Base-by-base conservation (phyloP, 148 eudicot species). In the Bassia scoparia region DNA sequence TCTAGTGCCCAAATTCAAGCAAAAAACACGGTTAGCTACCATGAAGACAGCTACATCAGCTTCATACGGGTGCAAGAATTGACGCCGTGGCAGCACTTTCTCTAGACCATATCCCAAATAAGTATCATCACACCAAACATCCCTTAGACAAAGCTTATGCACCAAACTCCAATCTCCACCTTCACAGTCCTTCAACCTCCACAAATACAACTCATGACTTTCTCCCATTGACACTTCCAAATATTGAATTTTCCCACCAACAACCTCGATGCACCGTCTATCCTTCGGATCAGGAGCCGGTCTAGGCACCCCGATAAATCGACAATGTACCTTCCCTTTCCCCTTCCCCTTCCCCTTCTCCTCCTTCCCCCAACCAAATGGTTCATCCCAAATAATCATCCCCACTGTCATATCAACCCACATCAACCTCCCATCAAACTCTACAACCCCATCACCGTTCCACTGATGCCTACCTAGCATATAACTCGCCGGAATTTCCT, bases 311-410 rank as follows among this genome's bases (percentile, higher is more conserved):
- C 26, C 35, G 17, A 71, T 59, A 59, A 71, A 59, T 35, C 74
- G 27, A 59, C 52, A 38, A 7, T 5, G 35, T 0, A 24, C 66
- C 66, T 21, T 27, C 54, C 30, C 20, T 0, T 41, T 5, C 7
- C 15, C 55, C 52, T 59, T 50, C n/a, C 26, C 2, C 0, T 0
- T 5, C 1, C 30, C 20, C 3, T 41, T 5, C 7, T 10, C 55
- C 52, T 59, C 52, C n/a, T 38, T 5, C 0, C 0, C 4, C 1
- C 38, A 10, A 58, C 24, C 13, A 31, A 29, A 29, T 38, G 54
- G 31, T 17, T 18, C 34, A 18, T 71, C 74, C 74, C 74, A 71
- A 58, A 50, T 43, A 41, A 71, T 58, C 27, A 70, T n/a, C 20
- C 73, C 73, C 0, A 8, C 4, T n/a, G 49, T 55, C 31, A 33